phyloP scores from a whole-genome alignment of 306 rosid species.

The Dalbergia cochinchinensis region DNA sequence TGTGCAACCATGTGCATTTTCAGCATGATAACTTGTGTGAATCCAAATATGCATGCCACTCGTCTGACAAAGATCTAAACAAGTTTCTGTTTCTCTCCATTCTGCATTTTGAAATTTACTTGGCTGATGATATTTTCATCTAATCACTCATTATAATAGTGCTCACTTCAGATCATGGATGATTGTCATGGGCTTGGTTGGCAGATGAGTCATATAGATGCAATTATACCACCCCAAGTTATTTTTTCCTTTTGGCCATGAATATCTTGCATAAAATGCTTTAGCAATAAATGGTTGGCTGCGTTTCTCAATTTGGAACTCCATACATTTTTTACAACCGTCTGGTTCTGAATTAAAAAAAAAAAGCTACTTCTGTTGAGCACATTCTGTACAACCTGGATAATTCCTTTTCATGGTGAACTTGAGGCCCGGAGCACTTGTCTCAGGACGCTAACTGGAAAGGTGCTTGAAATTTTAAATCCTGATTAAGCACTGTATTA shows the following conservation, averaged over 20 bases:
- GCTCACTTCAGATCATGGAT: background rate
- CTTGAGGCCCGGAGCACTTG: background rate
- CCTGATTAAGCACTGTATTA: background rate
- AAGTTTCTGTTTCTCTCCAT: background rate
- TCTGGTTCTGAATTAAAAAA: conserved; percentile 19
- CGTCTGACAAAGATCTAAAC: conserved; percentile 6
- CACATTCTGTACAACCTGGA: background rate
- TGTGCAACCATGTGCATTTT: background rate
- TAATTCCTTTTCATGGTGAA: conserved; percentile 1
- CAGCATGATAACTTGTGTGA: conserved; percentile 15
- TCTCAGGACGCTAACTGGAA: background rate
- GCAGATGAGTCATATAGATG: background rate
- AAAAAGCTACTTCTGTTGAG: background rate
- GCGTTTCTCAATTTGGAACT: conserved; percentile 5
- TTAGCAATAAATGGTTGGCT: background rate
- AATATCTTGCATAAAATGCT: conserved; percentile 10
- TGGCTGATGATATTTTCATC: conserved; percentile 1
- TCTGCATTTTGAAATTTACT: background rate
- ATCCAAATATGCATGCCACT: background rate
- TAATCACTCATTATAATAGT: background rate
- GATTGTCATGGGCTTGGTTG: background rate
- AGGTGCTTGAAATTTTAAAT: conserved; percentile 13
- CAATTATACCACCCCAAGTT: background rate
- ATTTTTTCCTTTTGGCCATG: conserved; percentile 7
- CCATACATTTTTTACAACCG: background rate